A percentile compares a stretch with the other conserved stretches of the same genome.
phyloP scores from a whole-genome alignment of 176 grass and related monocot species.

The Puya raimondii region DNA sequence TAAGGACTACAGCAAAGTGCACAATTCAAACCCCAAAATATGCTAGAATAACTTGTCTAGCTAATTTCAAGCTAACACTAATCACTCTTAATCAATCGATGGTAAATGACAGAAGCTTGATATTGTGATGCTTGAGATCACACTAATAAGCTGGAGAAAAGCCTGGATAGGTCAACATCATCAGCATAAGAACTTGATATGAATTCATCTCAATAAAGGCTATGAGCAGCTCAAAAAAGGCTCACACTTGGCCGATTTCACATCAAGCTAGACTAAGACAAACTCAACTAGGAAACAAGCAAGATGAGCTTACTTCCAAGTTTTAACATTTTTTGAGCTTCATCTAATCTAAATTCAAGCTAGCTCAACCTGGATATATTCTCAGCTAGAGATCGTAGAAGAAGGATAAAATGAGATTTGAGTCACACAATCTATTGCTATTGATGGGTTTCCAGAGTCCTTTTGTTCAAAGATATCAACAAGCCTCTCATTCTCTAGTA shows the following conservation, averaged over 20 bases:
- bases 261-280: not conserved
- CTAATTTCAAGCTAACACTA: too few species aligned
- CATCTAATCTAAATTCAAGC: not conserved
- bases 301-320: not conserved
- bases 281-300: not conserved
- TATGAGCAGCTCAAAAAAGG: not conserved
- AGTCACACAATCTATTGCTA: constrained; percentile 67
- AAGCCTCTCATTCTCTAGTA: constrained; percentile 92
- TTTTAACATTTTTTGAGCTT: not conserved
- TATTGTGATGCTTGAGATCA: not conserved
- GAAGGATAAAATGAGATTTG: constrained; percentile 95
- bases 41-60: not conserved
- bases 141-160: too few species aligned
- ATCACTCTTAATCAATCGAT: not conserved
- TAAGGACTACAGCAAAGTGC: constrained; percentile 6
- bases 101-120: not conserved
- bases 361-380: not conserved
- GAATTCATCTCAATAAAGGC: not conserved
- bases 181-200: too few species aligned
- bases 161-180: too few species aligned
- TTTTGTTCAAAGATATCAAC: constrained; percentile 76
- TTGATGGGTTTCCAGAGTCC: constrained; percentile 69
- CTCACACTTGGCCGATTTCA: not conserved
- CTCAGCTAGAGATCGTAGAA: constrained; percentile 9
- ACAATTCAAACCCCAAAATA: not conserved